A percentile compares a stretch with the other conserved stretches of the same genome.
phyloP scores from a whole-genome alignment of 2,329 filamentous ascomycete genomes.

The Pseudogymnoascus sp. region DNA sequence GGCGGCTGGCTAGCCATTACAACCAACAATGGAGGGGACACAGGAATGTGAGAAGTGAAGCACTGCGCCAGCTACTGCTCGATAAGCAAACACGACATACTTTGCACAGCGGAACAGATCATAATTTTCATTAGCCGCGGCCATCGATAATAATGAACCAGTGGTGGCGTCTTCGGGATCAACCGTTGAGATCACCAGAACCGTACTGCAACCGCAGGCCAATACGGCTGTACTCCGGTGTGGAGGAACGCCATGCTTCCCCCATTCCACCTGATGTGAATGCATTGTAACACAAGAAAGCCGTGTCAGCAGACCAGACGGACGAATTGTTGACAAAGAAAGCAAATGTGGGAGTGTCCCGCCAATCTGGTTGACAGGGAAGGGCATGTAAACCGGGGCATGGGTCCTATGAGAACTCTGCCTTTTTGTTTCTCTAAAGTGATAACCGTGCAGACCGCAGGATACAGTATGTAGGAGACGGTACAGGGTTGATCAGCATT shows the following conservation, averaged over 20 bases:
- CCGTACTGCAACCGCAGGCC: not conserved
- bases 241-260: not conserved
- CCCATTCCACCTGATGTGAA: not conserved
- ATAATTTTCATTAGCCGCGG: constrained; percentile 1
- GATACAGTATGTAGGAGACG: not conserved
- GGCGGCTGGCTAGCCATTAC: not conserved
- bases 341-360: not conserved
- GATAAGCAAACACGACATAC: not conserved
- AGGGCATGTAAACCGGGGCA: not conserved
- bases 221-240: not conserved
- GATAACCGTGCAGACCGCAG: not conserved
- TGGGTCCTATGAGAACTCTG: not conserved
- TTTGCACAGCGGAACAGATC: not conserved
- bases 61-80: not conserved
- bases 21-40: not conserved
- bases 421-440: not conserved
- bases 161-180: not conserved
- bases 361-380: not conserved
- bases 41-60: constrained; percentile 1
- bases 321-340: constrained; percentile 2
- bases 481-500: not conserved
- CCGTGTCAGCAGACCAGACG: not conserved
- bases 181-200: constrained; percentile 3
- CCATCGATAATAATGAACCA: not conserved
- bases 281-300: not conserved